Evolutionary conservation across 805 yeast genomes (phyloP), one percentile per base, ranked within the genome.

Genomic region (Saturnispora mendoncae): DNA sequence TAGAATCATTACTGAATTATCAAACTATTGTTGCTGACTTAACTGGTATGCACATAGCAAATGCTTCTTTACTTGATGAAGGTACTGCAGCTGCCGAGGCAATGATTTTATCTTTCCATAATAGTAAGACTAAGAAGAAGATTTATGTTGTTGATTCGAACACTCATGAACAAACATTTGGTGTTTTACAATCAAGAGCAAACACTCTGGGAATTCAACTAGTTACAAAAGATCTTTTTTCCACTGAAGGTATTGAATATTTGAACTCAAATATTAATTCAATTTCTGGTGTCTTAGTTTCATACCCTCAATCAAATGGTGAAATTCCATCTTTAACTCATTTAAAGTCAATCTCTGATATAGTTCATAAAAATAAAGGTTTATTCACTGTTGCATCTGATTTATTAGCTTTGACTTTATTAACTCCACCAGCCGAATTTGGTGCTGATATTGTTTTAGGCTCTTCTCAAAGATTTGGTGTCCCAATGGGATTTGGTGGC

Each of bases 1-100:
- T 92, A 53, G 95, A 90, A 65, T 78, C 92, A 18, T 67, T 92
- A 47, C 67, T 92, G 47, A 92, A 92, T 63, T 92, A 74, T 66
- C 98, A 92, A 66, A 92, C 98, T n/a, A 69, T 90, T 55, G 71
- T 92, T 13, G 64, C 87, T 23, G 95, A 92, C 46, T 71, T 92
- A 50, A 92, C 98, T 0, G 98, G 97, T 1, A 70, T 92, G 64
- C 82, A 86, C n/a, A 78, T 92, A 53, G 88, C 97, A 38, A 92
- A 92, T 59, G 94, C 97, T 2, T 90, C 97, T 2, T 68, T 92
- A 39, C 71, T 92, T 51, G 98, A 92, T 62, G 98, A 92, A 67
- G 97, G 92, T 36, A 83, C 96, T 6, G 96, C 97, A 18, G 97
- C 96, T 5, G 95, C 92, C 32, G 98, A 90, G 65, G 97, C 97